Base-by-base conservation (phyloP, 176 grass and related monocot genomes). In the Pontederia paniculata region DNA sequence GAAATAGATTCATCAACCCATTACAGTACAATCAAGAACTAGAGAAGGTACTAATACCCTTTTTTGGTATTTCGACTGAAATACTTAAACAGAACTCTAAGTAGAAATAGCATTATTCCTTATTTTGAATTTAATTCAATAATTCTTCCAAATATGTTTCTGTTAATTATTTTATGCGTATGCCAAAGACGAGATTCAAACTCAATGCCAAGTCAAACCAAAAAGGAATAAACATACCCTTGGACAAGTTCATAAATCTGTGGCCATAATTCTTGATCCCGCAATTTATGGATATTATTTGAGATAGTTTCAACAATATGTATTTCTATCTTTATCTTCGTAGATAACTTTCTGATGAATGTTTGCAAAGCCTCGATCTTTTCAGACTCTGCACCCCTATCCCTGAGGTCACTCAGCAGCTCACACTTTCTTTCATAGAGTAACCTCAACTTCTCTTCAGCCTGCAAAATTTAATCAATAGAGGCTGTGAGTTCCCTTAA, bases 261-360 rank as follows among this genome's bases (percentile, higher is more conserved):
- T 13, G 73, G 73, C 62, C 74, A 78, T 50, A 94, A 67, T 69
- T 94, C 88, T 67, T 83, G 70, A 73, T 94, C 88, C 65, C 88
- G 83, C 25, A 88, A 43, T 21, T 73, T 73, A 77, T 75, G 69
- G 12, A 88, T 88, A 54, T 73, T 81, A 10, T 62, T 73, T 18
- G 88, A 84, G 17, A 78, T 78, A 46, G 55, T 66, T n/a, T 48
- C 59, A n/a, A 94, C 50, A 58, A 80, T 20, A 41, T 84, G 70
- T 25, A 84, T 70, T 21, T 70, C 75, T 66, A 94, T 44, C 14
- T 48, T 81, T 21, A 84, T 60, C 55, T 72, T 80, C 67, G 70
- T 78, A 13, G 73, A 78, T 51, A 88, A 20, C 72, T 76, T 80
- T 72, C 70, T 81, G 37, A 58, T 80, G 31, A 10, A 23, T 61